Base-by-base conservation (phyloP, 805 yeast genomes). In the Suhomyces kilbournensis region DNA sequence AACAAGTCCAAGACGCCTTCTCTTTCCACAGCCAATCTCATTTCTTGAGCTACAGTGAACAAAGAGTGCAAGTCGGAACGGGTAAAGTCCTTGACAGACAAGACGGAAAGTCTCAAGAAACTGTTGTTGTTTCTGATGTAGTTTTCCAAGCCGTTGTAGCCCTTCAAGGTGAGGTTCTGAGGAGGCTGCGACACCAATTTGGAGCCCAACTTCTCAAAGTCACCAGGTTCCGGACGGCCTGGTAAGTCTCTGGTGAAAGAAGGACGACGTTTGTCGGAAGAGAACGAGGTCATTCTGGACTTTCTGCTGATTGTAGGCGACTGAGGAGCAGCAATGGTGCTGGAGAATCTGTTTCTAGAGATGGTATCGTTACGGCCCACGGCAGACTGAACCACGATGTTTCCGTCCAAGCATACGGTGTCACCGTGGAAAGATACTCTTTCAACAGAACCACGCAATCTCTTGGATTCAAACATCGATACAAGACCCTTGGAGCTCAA, bases 1-100 rank as follows among this genome's bases (percentile, higher is more conserved):
- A 94, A 82, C 56, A 94, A 73, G 70, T 93, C 97, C 67, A 94
- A 77, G 50, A 90, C 96, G 64, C 99, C 99, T 65, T 86, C 88
- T 76, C 98, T 88, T 76, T 93, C 97, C 55, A 94, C 99, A 45
- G 94, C 93, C 59, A 94, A 82, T 72, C 97, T 84, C 91, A 94
- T 86, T 75, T 96, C 98, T 77, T 93, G 97, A 40, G 99, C 99
- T 63, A 94, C 96, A 23, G 97, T 87, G 77, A 94, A 94, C 68
- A 94, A 79, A 26, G 91, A 83, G 70, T 93, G 99, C 72, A 96
- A 79, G 68, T 93, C 96, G 55, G 91, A 80, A 73, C 98, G 86
- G 58, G 82, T 79, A 68, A 93, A 84, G 67, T 91, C 93, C 66
- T 85, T 85, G 50, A 96, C 98, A 32, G 97, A 90, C 63, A 90